These are phyloP conservation scores for Hawksworthiomyces lignivorus DNA, from an alignment of 2,329 filamentous ascomycete genomes.

Conservation along the genomic window DNA sequence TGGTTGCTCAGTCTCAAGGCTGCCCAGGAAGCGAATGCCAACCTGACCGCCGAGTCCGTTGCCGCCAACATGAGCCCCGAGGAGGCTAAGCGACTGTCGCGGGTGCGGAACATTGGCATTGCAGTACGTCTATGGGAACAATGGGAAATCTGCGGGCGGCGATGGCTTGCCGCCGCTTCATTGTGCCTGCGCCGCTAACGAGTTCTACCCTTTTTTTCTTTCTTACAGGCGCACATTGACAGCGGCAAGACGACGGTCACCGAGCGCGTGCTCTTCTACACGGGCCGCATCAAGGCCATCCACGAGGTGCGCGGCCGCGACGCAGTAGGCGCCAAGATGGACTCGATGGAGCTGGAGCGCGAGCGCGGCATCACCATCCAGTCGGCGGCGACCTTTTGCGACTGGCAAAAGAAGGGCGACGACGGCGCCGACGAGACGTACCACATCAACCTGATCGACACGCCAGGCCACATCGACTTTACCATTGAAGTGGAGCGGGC, in stretches of 20 bases:
- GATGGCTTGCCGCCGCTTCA: too few relatives aligned
- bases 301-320: constrained; percentile 96
- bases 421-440: constrained; percentile 82
- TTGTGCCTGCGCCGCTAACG: too few relatives aligned
- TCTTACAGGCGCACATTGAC: constrained; percentile 86
- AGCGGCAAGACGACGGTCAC: constrained; percentile 96
- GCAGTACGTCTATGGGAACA: constrained; percentile 63
- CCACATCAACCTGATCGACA: constrained; percentile 98
- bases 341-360: constrained; percentile 97
- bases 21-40: constrained; percentile 42
- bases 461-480: constrained; percentile 96
- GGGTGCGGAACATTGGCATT: constrained; percentile 95
- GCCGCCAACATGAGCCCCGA: constrained; percentile 73
- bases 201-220: too few relatives aligned
- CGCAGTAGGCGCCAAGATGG: constrained; percentile 96
- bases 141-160: too few relatives aligned
- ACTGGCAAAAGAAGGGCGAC: constrained; percentile 72
- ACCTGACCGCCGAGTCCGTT: constrained; percentile 51
- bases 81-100: constrained; percentile 69
- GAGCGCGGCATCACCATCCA: constrained; percentile 99
- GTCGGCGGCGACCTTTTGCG: constrained; percentile 93
- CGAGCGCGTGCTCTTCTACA: constrained; percentile 96
- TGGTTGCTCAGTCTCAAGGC: constrained; percentile 36
- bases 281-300: constrained; percentile 90
- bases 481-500: constrained; percentile 98